Base-by-base conservation (phyloP, 768 basidiomycete species). In the Punctularia strigosozonata region DNA sequence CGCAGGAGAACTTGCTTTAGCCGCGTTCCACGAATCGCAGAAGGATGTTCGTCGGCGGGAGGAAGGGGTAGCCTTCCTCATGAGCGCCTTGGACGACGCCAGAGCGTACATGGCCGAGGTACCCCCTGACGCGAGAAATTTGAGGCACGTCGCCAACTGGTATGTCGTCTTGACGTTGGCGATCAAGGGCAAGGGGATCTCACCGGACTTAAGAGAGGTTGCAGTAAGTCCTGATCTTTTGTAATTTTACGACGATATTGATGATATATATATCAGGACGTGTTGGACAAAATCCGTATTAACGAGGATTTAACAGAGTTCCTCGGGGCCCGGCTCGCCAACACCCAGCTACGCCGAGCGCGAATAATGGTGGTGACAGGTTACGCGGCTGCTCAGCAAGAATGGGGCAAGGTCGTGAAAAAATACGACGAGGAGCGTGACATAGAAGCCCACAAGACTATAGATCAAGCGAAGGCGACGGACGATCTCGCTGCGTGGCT, bases 401-500 rank as follows among this genome's bases (percentile, higher is more conserved):
- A 71, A 44, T 79, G 71, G 63, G 65, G 61, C 4, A 46, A 50
- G 1, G 54, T 73, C 34, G 63, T 74, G 40, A 47, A 54, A 7
- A 57, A 54, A 25, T 51, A 63, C 19, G 62, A 56, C 36, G 57
- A 56, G 49, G 54, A 28, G 43, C n/a, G n/a, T n/a, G n/a, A n/a
- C n/a, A n/a, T n/a, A n/a, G n/a, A n/a, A n/a, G 28, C 28, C 15
- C 10, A 10, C 10, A 30, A 15, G 10, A 15, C 15, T 10, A n/a
- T 30, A 10, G 10, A 10, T 30, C 8, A 12, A 0, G 62, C 62
- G 39, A 68, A 66, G 32, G 54, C 65, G 3, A 72, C 73, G 39
- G 75, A 78, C 44, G 71, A 77, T 38, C 65, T 82, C 4, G 64
- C 67, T 0, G 64, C 63, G 5, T 80, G 77, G 78, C 46, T 77